A percentile compares a stretch with the other conserved stretches of the same genome.
Conservation (phyloP, 768 basidiomycete genomes). For the Galerina sulciceps region DNA sequence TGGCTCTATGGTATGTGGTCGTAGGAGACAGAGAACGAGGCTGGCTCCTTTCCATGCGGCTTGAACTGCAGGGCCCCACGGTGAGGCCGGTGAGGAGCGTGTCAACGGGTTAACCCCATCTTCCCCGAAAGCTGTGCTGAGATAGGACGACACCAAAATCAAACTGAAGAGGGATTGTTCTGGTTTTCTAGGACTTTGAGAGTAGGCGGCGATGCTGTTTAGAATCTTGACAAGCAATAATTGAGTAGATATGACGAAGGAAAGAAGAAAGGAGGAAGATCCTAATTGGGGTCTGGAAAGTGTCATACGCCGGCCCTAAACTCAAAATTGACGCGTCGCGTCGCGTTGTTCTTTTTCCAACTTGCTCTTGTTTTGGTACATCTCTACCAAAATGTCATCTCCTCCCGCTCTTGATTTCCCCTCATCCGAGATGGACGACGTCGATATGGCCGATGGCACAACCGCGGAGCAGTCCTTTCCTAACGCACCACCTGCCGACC, state of each 20-base stretch:
- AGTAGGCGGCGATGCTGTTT: no score
- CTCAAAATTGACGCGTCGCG: conserved; percentile 54
- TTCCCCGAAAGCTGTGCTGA: not conserved
- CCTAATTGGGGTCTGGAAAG: not conserved
- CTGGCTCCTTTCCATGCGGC: no score
- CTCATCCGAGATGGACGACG: conserved; percentile 55
- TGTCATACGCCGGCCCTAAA: conserved; percentile 49
- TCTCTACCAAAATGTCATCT: conserved; percentile 54
- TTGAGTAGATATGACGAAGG: not conserved
- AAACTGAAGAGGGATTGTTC: not conserved
- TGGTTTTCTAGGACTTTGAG: no score
- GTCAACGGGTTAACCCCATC: not conserved
- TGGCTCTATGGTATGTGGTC: no score
- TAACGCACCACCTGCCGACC: conserved; percentile 43
- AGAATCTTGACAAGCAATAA: no score
- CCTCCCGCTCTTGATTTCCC: conserved; percentile 69
- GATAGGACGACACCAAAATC: not conserved
- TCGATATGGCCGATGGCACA: conserved; percentile 36
- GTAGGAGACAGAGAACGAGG: no score
- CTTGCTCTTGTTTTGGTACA: conserved; percentile 11
- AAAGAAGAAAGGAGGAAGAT: not conserved
- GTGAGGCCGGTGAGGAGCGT: not conserved
- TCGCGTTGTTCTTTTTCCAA: conserved; percentile 23
- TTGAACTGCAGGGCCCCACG: not conserved
- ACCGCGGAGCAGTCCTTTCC: conserved; percentile 41